Conservation (phyloP, 768 basidiomycete genomes). For the Phanerochaete sordida region DNA sequence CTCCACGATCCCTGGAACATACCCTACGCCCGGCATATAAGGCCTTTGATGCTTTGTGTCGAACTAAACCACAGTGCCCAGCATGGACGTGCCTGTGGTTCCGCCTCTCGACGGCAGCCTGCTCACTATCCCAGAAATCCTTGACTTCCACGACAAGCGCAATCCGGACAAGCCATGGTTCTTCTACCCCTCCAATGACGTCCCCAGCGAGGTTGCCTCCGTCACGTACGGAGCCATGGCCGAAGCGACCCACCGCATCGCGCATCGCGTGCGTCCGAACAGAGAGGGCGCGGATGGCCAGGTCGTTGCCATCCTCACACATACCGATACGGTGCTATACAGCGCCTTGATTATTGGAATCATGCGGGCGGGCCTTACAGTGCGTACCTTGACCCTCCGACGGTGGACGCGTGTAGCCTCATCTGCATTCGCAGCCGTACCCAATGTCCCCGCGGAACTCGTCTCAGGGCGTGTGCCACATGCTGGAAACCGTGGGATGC, state of each 20-base stretch:
- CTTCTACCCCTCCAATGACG: neutral
- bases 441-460: slow-evolving; percentile 38
- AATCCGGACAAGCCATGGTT: slow-evolving; percentile 2
- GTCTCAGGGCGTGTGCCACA: slow-evolving; percentile 28
- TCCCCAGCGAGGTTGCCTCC: neutral
- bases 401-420: neutral
- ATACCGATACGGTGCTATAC: slow-evolving; percentile 8
- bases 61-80: no score
- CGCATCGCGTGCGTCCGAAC: slow-evolving; percentile 3
- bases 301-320: slow-evolving; percentile 2
- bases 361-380: slow-evolving; percentile 10
- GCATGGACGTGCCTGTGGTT: neutral
- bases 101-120: slow-evolving; percentile 8
- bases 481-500: slow-evolving; percentile 35
- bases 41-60: no score
- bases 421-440: slow-evolving; percentile 20
- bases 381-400: neutral
- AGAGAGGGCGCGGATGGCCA: slow-evolving; percentile 8
- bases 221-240: slow-evolving; percentile 2
- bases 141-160: slow-evolving; percentile 5
- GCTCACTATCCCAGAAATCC: slow-evolving; percentile 1
- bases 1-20: no score
- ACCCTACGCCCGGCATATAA: no score
- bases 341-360: slow-evolving; percentile 1
- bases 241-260: slow-evolving; percentile 5